Evolutionary conservation across 2,329 filamentous ascomycete species (phyloP).

Genomic region (Raffaelea arxii): DNA sequence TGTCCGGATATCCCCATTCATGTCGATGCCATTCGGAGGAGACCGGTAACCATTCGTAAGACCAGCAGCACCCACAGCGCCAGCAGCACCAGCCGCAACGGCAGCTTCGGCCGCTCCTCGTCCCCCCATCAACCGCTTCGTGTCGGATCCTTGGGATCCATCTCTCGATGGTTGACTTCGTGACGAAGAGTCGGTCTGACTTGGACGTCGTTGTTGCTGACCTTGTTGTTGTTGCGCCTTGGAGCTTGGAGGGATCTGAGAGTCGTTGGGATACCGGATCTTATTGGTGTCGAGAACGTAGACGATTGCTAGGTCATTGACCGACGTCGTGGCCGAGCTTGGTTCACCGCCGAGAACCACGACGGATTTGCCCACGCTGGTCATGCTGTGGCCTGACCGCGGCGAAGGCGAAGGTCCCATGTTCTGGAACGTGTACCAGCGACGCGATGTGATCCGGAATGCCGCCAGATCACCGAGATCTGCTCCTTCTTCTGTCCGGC

Average conservation of each 20-base stretch:
- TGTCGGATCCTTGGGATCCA: conserved; percentile 40
- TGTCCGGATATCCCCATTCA: conserved; percentile 21
- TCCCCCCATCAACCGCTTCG: conserved; percentile 35
- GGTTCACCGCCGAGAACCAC: conserved; percentile 91
- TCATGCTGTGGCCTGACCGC: conserved; percentile 96
- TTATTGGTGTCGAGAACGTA: conserved; percentile 93
- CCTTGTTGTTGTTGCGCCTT: conserved; percentile 13
- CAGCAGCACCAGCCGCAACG: conserved; percentile 11
- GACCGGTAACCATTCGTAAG: conserved; percentile 31
- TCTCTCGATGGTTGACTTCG: conserved; percentile 37
- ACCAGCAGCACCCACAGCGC: conserved; percentile 22
- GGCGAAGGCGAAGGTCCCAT: conserved; percentile 95
- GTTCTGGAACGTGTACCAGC: conserved; percentile 99
- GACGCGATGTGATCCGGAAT: conserved; percentile 60
- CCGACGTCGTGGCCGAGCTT: conserved; percentile 71
- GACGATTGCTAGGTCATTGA: conserved; percentile 75
- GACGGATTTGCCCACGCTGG: conserved; percentile 78
- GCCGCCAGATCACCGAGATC: conserved; percentile 91
- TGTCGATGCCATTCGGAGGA: conserved; percentile 28
- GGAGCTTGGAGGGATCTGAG: conserved; percentile 27
- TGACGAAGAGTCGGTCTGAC: conserved; percentile 18
- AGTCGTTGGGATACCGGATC: conserved; percentile 88
- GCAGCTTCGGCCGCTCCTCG: too few relatives aligned
- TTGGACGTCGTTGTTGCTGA: conserved; percentile 20
- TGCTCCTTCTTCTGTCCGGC: conserved; percentile 83